Percentiles rank a stretch among this genome's conserved stretches.
These are phyloP conservation scores for Protea cynaroides DNA, from an alignment of 164 flowering plant species.

Conservation along the genomic window DNA sequence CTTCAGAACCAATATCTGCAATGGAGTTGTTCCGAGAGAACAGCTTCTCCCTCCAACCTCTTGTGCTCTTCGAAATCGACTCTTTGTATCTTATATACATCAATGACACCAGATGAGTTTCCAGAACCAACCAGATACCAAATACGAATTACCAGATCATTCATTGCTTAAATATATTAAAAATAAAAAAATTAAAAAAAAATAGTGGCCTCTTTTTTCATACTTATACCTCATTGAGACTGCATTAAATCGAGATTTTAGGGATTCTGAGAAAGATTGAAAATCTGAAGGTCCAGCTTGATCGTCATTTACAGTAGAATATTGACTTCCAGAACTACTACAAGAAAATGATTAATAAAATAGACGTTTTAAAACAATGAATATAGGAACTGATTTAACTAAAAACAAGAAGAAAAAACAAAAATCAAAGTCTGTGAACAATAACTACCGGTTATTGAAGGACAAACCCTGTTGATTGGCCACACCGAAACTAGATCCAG, in stretches of 20 bases:
- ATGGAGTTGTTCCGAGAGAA: constrained; percentile 57
- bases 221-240: constrained; percentile 62
- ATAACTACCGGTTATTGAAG: constrained; percentile 31
- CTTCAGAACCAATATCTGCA: constrained; percentile 53
- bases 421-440: constrained; percentile 6
- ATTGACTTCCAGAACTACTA: constrained; percentile 36
- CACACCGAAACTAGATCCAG: constrained; percentile 28
- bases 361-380: not conserved
- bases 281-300: constrained; percentile 83
- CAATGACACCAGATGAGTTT: not conserved
- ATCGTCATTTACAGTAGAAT: constrained; percentile 45
- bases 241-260: constrained; percentile 66
- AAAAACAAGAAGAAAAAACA: not conserved
- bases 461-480: constrained; percentile 24
- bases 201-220: no score
- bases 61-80: constrained; percentile 67
- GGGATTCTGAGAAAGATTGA: constrained; percentile 70
- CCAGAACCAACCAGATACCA: constrained; percentile 1
- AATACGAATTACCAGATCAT: not conserved
- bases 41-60: constrained; percentile 78
- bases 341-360: constrained; percentile 1
- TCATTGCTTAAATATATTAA: not conserved
- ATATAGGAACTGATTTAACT: not conserved
- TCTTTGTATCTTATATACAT: constrained; percentile 52
- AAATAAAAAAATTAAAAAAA: not conserved